phyloP scores from a whole-genome alignment of 495 filamentous ascomycete genomes.

The Cryomyces antarcticus region DNA sequence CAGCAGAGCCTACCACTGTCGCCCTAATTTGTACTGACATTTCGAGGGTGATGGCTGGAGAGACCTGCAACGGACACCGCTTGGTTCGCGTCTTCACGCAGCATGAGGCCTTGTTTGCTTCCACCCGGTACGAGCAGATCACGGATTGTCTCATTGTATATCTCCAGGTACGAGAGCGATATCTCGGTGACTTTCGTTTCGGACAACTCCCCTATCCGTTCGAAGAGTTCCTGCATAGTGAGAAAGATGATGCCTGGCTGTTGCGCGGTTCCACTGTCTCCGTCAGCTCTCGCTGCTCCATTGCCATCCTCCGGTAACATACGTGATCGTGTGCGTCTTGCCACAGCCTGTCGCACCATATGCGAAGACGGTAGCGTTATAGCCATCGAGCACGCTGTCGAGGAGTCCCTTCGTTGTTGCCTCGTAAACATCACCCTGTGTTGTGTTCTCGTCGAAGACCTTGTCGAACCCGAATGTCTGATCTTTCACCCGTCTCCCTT shows the following conservation, averaged over 20 bases:
- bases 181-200: slow-evolving; percentile 78
- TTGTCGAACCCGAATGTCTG: slow-evolving; percentile 94
- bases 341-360: slow-evolving; percentile 97
- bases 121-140: slow-evolving; percentile 77
- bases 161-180: slow-evolving; percentile 89
- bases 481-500: slow-evolving; percentile 88
- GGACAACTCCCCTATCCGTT: slow-evolving; percentile 70
- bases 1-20: not conserved
- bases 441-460: slow-evolving; percentile 90
- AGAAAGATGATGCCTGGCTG: slow-evolving; percentile 96
- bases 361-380: slow-evolving; percentile 97
- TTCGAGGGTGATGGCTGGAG: slow-evolving; percentile 74
- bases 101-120: slow-evolving; percentile 72
- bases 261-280: slow-evolving; percentile 57
- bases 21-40: slow-evolving; percentile 24
- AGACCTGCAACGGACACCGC: slow-evolving; percentile 82
- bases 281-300: slow-evolving; percentile 2
- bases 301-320: slow-evolving; percentile 1
- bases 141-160: slow-evolving; percentile 98
- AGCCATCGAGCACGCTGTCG: slow-evolving; percentile 89
- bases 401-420: slow-evolving; percentile 72
- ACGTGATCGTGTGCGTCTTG: slow-evolving; percentile 86
- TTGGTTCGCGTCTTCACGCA: slow-evolving; percentile 88
- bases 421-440: slow-evolving; percentile 90
- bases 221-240: slow-evolving; percentile 96